A percentile compares a stretch with the other conserved stretches of the same genome.
Conservation (phyloP, 257 asterid genomes). For the Solanum stenotomum region DNA sequence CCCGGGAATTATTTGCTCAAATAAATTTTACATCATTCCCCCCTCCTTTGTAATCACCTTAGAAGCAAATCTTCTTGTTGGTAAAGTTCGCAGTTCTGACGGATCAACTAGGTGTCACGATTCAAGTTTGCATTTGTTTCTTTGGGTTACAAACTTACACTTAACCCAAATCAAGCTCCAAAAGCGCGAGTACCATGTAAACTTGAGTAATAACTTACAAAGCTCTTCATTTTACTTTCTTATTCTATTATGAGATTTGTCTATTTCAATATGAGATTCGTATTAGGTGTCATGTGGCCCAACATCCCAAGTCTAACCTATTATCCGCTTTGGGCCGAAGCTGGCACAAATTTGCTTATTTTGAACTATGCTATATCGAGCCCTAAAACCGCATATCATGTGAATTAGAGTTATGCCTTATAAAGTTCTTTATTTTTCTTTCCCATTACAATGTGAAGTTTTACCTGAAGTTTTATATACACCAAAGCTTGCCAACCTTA, state of each 20-base stretch:
- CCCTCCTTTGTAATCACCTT: background rate
- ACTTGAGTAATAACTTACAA: background rate
- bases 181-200: background rate
- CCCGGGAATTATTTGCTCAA: background rate
- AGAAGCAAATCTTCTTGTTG: background rate
- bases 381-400: rapidly evolving
- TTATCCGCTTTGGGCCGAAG: background rate
- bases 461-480: too few species aligned
- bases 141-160: background rate
- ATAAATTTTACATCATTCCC: background rate
- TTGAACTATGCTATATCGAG: background rate
- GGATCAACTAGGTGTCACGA: background rate
- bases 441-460: background rate
- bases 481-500: background rate
- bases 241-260: background rate
- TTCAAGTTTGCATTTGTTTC: background rate
- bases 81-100: background rate
- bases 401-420: background rate
- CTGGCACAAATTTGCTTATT: background rate
- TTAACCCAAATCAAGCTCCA: background rate
- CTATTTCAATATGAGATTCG: background rate
- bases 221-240: background rate
- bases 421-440: background rate
- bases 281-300: background rate
- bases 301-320: background rate